phyloP scores from a whole-genome alignment of 495 filamentous ascomycete genomes.

The Friedmanniomyces simplex region DNA sequence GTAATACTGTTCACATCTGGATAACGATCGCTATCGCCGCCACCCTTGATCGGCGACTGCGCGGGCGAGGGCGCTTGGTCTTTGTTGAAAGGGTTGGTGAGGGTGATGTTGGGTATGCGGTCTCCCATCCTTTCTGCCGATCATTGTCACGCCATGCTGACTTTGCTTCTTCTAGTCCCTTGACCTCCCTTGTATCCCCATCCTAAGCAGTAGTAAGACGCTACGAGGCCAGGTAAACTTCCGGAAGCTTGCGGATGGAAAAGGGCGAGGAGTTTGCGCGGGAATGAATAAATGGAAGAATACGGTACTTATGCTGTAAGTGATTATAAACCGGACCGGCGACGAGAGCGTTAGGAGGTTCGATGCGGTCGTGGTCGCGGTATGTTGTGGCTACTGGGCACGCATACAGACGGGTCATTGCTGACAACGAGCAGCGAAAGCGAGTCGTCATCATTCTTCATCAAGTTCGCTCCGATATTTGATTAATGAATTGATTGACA shows the following conservation, averaged over 20 bases:
- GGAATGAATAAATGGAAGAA: background rate
- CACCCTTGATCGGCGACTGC: conserved; percentile 22
- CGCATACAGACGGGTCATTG: too few relatives aligned
- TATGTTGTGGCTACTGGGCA: too few relatives aligned
- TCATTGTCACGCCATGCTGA: background rate
- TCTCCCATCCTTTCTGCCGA: conserved; percentile 26
- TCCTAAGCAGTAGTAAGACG: background rate
- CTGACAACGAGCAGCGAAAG: too few relatives aligned
- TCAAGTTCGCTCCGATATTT: too few relatives aligned
- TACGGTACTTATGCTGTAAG: background rate
- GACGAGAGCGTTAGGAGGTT: too few relatives aligned
- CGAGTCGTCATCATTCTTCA: too few relatives aligned
- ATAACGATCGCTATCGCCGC: background rate
- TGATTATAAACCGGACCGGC: background rate
- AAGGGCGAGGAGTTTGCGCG: background rate
- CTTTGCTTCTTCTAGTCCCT: background rate
- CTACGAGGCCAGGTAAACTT: background rate
- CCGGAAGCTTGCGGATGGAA: background rate
- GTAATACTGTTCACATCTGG: background rate
- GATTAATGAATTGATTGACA: too few relatives aligned
- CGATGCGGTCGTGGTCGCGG: too few relatives aligned
- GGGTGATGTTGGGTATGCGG: conserved; percentile 32
- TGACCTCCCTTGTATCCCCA: background rate
- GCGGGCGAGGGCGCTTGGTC: conserved; percentile 16
- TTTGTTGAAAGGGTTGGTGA: conserved; percentile 32